Base-by-base conservation (phyloP, 2,329 filamentous ascomycete genomes). In the Aspergillus arachidicola region DNA sequence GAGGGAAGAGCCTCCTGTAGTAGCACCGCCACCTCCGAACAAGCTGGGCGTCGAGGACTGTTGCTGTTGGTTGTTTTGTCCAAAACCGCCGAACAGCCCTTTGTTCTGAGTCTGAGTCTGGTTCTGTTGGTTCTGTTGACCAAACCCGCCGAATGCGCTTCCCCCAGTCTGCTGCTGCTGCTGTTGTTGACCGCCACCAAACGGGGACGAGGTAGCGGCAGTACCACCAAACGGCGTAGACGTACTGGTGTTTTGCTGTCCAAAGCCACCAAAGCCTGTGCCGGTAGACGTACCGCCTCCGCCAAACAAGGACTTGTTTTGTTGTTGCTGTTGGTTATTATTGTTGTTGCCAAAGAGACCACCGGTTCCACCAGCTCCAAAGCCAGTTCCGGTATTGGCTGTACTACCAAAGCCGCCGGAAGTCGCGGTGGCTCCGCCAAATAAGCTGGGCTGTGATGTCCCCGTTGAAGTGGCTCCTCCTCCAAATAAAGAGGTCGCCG, bases 101-200 rank as follows among this genome's bases (percentile, higher is more conserved):
- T 76, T 76, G 41, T 71, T 76, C 63, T 82, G 81, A 41, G 74
- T 74, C 56, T 71, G 66, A 36, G 56, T 32, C 55, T 78, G 76
- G 38, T 74, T 76, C 66, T 80, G 76, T 58, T 74, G 72, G 48
- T 68, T 69, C n/a, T 73, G 69, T 51, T 76, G 73, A 23, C 80
- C 80, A 61, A 82, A 81, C 2, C 74, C 71, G 41, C 81, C 81
- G 69, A 84, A 83, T 34, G 72, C 78, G 60, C 75, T 71, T n/a
- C 76, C 73, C 32, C 69, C 74, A 58, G 62, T 64, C 14, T 10
- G 16, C 38, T 41, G 38, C 12, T 14, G 36, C 38, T 41, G 38
- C 38, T 41, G 38, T 58, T 71, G 71, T 59, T 75, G 69, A 28
- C 30, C 55, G 50, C 67, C 70, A 21, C 84, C 84, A 66, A 86